Base-by-base conservation (phyloP, 306 rosid genomes). In the Rosa rugosa region DNA sequence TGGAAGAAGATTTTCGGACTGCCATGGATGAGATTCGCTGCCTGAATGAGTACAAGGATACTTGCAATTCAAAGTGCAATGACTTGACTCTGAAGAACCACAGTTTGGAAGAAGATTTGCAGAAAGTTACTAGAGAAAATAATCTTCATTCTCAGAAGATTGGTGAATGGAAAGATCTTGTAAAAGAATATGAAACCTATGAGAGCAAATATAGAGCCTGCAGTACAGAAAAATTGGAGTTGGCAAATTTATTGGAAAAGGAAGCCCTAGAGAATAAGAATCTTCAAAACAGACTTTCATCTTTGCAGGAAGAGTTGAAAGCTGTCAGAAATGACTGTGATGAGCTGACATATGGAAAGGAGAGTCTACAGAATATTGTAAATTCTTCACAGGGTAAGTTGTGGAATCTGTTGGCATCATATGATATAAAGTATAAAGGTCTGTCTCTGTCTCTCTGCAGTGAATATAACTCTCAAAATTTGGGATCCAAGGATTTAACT, bases 241-340 rank as follows among this genome's bases (percentile, higher is more conserved):
- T 93, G 81, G 91, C 83, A 72, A 85, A 78, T 79, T 83, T 82
- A 51, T 74, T 91, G 87, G 71, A 86, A 69, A 80, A 83, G 78
- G 86, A 89, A 84, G 81, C 80, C 78, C 76, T 72, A 51, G 92
- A 86, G 84, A 96, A 82, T 59, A 80, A 51, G 36, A 76, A 77
- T 74, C 88, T 89, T 81, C 88, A 44, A 42, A 83, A 78, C 56
- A 86, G 91, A 83, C 71, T 88, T 79, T 80, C 91, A 68, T 78
- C 78, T 80, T 85, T 91, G 87, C 86, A 75, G 69, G 90, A 85
- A 77, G 98, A 91, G 89, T 79, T 91, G 82, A 86, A 85, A 80
- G 72, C 89, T 81, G 46, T 77, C 59, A 80, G 84, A 85, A 73
- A 65, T 79, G 89, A 90, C 78, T 83, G 81, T 79, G 87, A 89